Evolutionary conservation across 192 early-diverging fungal genomes (phyloP).

Genomic region (Coemansia sp.): DNA sequence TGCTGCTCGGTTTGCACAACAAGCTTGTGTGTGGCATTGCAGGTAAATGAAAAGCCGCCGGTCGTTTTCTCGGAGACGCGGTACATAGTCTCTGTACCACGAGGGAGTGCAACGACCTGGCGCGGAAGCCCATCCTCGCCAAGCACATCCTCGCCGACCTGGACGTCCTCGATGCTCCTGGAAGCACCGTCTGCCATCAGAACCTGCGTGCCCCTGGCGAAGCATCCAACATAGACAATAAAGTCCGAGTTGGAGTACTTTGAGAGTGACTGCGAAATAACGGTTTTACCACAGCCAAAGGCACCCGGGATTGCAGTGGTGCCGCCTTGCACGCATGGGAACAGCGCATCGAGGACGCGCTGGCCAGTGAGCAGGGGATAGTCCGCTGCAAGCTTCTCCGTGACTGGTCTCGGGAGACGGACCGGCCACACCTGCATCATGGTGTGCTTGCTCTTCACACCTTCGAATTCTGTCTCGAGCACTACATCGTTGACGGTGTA

Average conservation of each 20-base stretch:
- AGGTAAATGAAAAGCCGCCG: slow-evolving; percentile 25
- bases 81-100: slow-evolving; percentile 49
- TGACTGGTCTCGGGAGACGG: slow-evolving; percentile 88
- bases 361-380: slow-evolving; percentile 97
- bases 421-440: slow-evolving; percentile 99
- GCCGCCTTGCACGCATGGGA: slow-evolving; percentile 99
- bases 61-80: slow-evolving; percentile 16
- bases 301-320: slow-evolving; percentile 99
- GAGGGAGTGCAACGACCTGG: slow-evolving; percentile 42
- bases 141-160: slow-evolving; percentile 35
- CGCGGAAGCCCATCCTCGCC: slow-evolving; percentile 49
- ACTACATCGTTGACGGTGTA: slow-evolving; percentile 92
- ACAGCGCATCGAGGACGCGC: slow-evolving; percentile 97
- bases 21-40: slow-evolving; percentile 44
- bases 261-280: slow-evolving; percentile 98
- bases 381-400: slow-evolving; percentile 94
- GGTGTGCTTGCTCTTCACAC: slow-evolving; percentile 85
- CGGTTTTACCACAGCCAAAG: slow-evolving; percentile 99
- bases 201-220: slow-evolving; percentile 60
- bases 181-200: slow-evolving; percentile 57
- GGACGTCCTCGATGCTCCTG: slow-evolving; percentile 33
- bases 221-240: slow-evolving; percentile 96
- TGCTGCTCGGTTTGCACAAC: slow-evolving; percentile 36
- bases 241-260: slow-evolving; percentile 99
- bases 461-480: slow-evolving; percentile 96